These are phyloP conservation scores for Vitis amurensis DNA, from an alignment of 164 flowering plant species.

Conservation along the genomic window DNA sequence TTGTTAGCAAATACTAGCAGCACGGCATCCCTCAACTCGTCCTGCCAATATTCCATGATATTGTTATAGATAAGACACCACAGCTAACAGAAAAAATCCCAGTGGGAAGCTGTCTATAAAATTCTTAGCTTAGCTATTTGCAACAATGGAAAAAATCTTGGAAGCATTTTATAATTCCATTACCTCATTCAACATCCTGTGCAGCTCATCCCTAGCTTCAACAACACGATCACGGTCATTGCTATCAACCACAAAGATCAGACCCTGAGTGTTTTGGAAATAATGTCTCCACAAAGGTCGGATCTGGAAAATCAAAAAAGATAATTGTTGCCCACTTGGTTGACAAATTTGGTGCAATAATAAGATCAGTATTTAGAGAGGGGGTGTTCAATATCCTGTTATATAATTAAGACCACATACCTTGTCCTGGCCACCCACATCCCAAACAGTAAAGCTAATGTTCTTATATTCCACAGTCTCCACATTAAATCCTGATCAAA, in stretches of 20 bases:
- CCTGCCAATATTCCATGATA: slow-evolving; percentile 29
- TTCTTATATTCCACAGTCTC: slow-evolving; percentile 81
- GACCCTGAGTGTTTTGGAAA: slow-evolving; percentile 81
- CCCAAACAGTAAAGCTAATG: slow-evolving; percentile 85
- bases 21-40: slow-evolving; percentile 79
- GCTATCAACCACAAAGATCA: slow-evolving; percentile 78
- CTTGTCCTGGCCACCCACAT: slow-evolving; percentile 90
- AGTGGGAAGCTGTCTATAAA: no score
- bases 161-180: no score
- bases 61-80: no score
- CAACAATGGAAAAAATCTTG: neutral
- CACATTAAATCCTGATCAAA: slow-evolving; percentile 60
- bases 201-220: slow-evolving; percentile 77
- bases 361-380: neutral
- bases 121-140: no score
- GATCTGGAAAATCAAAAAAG: slow-evolving; percentile 35
- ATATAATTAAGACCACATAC: slow-evolving; percentile 24
- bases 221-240: slow-evolving; percentile 76
- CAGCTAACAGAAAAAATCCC: no score
- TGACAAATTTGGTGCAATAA: no score
- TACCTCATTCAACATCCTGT: slow-evolving; percentile 81
- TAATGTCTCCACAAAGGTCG: slow-evolving; percentile 83
- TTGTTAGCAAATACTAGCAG: slow-evolving; percentile 88
- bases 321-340: neutral
- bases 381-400: neutral